Evolutionary conservation across 441 rosid genomes (phyloP).

Genomic region (Melastoma candidum): DNA sequence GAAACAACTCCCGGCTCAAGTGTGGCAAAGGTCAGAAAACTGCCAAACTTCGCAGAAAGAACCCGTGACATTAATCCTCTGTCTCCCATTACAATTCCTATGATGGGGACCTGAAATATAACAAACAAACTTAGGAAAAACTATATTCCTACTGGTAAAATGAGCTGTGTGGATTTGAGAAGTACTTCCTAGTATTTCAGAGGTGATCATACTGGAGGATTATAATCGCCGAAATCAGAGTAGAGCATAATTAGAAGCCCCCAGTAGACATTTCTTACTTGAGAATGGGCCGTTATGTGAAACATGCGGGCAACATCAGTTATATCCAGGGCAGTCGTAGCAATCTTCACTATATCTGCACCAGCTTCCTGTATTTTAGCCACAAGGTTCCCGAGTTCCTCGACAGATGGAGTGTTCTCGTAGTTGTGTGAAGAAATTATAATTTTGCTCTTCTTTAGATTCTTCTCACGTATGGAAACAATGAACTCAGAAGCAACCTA

Average conservation of each 20-base stretch:
- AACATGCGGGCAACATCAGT: conserved; percentile 79
- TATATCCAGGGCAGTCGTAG: conserved; percentile 78
- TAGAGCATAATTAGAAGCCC: conserved; percentile 2
- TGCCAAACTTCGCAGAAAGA: conserved; percentile 87
- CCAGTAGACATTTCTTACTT: conserved; percentile 49
- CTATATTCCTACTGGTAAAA: too few species aligned
- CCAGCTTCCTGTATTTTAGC: conserved; percentile 64
- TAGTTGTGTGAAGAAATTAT: conserved; percentile 88
- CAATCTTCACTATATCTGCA: conserved; percentile 92
- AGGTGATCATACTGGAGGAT: not conserved
- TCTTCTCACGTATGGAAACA: conserved; percentile 45
- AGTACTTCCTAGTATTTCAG: too few species aligned
- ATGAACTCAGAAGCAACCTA: conserved; percentile 72
- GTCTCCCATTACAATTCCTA: conserved; percentile 87
- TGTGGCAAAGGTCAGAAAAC: conserved; percentile 78
- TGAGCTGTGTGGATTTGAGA: too few species aligned
- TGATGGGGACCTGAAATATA: conserved; percentile 59
- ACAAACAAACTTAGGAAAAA: too few species aligned
- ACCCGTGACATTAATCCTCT: conserved; percentile 83
- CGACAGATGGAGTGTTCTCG: conserved; percentile 65
- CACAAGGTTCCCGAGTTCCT: conserved; percentile 72
- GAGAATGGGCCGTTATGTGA: conserved; percentile 71
- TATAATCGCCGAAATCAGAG: not conserved
- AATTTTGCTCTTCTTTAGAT: conserved; percentile 55
- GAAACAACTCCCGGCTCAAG: conserved; percentile 67